Percentiles rank a stretch among this genome's conserved stretches.
phyloP scores from a whole-genome alignment of 2,329 filamentous ascomycete genomes.

The Onygenales sp. region DNA sequence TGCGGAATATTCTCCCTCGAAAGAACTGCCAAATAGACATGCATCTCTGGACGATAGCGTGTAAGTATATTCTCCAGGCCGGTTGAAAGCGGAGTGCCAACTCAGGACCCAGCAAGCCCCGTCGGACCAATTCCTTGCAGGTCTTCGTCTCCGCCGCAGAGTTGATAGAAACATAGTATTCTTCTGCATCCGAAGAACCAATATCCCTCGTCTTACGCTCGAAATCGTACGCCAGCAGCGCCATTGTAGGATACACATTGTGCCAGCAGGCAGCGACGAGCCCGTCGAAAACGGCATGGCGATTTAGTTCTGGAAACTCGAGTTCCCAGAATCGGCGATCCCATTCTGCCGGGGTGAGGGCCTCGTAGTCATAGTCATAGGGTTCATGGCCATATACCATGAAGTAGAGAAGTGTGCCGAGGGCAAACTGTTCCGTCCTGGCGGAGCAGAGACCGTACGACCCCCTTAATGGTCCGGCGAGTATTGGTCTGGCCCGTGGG shows the following conservation, averaged over 20 bases:
- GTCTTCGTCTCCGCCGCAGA: constrained; percentile 9
- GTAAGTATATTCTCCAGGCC: constrained; percentile 8
- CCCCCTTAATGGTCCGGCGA: constrained; percentile 10
- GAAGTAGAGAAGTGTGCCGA: constrained; percentile 14
- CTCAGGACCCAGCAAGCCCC: constrained; percentile 10
- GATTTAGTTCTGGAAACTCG: constrained; percentile 13
- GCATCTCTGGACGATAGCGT: constrained; percentile 3
- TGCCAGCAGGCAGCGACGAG: constrained; percentile 14
- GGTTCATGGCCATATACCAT: constrained; percentile 14
- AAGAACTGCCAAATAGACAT: constrained; percentile 9
- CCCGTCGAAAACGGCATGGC: constrained; percentile 11
- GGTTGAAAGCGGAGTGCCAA: constrained; percentile 10
- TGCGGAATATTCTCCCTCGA: no score
- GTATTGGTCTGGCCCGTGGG: constrained; percentile 10
- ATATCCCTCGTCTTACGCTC: constrained; percentile 13
- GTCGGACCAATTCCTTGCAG: constrained; percentile 8
- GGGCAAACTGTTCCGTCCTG: constrained; percentile 14
- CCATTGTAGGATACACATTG: constrained; percentile 16
- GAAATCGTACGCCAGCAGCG: constrained; percentile 13
- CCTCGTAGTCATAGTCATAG: constrained; percentile 1
- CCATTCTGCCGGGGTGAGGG: constrained; percentile 1
- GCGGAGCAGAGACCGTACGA: constrained; percentile 14
- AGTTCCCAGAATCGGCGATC: constrained; percentile 10
- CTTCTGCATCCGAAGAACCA: background rate
- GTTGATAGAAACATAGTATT: constrained; percentile 9